phyloP scores from a whole-genome alignment of 179 eudicot genomes.

The Amaranthus tricolor region DNA sequence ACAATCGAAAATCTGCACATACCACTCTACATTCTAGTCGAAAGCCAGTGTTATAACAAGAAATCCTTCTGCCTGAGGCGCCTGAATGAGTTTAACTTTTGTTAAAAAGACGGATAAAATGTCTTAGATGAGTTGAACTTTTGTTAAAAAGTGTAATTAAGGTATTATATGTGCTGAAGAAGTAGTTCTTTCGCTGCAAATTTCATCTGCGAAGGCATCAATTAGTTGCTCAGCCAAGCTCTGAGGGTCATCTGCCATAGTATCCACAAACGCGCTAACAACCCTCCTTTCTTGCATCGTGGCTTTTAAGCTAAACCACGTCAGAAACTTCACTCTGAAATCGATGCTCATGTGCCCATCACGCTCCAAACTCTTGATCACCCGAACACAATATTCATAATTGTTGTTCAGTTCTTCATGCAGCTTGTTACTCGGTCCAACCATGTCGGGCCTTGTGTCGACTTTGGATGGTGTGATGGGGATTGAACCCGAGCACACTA shows the following conservation, averaged over 20 bases:
- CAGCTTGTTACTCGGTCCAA: constrained; percentile 22
- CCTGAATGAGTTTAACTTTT: constrained; percentile 15
- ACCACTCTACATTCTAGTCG: constrained; percentile 8
- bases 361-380: constrained; percentile 49
- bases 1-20: constrained; percentile 20
- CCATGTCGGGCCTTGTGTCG: constrained; percentile 31
- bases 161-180: constrained; percentile 10
- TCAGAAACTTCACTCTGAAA: constrained; percentile 63
- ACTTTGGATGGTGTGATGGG: constrained; percentile 48
- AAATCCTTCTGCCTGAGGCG: constrained; percentile 18
- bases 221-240: constrained; percentile 66
- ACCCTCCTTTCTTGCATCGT: constrained; percentile 48
- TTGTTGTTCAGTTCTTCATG: constrained; percentile 26
- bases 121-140: neutral
- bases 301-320: constrained; percentile 79
- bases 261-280: constrained; percentile 54
- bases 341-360: constrained; percentile 46
- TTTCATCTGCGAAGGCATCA: constrained; percentile 59
- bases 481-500: constrained; percentile 26
- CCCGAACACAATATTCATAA: constrained; percentile 54
- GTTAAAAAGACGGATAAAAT: neutral
- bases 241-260: constrained; percentile 52
- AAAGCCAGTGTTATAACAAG: constrained; percentile 10
- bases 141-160: neutral
- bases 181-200: constrained; percentile 31